Conservation (phyloP, 345 rosid genomes). For the Camelina neglecta region DNA sequence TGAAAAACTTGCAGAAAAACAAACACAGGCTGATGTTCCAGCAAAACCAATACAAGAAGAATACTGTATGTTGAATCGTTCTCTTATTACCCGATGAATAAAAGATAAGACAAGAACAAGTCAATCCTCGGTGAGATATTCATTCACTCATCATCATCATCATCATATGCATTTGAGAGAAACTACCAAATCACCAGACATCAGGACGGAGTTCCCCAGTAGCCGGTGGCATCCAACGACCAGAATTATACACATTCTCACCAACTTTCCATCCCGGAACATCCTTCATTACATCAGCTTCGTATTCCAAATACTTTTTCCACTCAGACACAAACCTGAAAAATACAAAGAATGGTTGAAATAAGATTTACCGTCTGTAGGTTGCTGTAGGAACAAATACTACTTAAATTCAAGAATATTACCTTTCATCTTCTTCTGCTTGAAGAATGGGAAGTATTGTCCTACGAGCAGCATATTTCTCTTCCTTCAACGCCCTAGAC, state of each 20-base stretch:
- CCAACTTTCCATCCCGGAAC: constrained; percentile 99
- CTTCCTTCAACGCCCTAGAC: constrained; percentile 92
- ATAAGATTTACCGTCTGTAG: constrained; percentile 16
- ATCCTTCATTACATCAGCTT: constrained; percentile 99
- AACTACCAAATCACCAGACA: constrained; percentile 69
- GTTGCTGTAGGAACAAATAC: background rate
- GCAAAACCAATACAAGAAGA: constrained; percentile 32
- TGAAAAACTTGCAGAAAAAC: constrained; percentile 20
- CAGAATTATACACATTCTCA: constrained; percentile 89
- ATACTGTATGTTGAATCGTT: constrained; percentile 30
- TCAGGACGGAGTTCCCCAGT: constrained; percentile 98
- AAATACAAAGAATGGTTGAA: background rate
- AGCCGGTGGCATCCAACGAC: constrained; percentile 99
- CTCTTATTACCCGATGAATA: constrained; percentile 26
- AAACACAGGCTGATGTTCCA: constrained; percentile 12
- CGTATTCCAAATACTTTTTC: constrained; percentile 94
- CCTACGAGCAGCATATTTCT: constrained; percentile 89
- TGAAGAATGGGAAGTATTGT: constrained; percentile 90
- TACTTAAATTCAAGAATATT: background rate
- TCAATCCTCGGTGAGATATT: constrained; percentile 14
- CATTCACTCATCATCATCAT: constrained; percentile 40
- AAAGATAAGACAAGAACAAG: constrained; percentile 24
- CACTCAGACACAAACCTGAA: constrained; percentile 91
- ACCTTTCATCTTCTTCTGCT: constrained; percentile 99
- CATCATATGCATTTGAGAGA: constrained; percentile 23